phyloP scores from a whole-genome alignment of 2,329 filamentous ascomycete genomes.

The Aspergillus sp. region DNA sequence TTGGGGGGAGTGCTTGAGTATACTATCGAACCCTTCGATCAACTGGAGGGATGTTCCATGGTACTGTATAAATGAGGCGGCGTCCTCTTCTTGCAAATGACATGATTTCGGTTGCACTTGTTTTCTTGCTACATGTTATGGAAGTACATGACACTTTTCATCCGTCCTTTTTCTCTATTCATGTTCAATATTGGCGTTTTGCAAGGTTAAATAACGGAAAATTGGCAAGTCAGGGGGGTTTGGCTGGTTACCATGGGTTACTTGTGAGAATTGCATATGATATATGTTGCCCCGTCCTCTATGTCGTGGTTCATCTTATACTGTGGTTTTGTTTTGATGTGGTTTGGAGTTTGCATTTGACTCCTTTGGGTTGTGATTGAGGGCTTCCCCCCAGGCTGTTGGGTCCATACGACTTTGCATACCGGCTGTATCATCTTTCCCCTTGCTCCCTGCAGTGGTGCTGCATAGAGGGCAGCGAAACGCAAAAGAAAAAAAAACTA shows the following conservation, averaged over 20 bases:
- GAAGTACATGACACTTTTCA: slow-evolving; percentile 23
- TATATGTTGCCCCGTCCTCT: slow-evolving; percentile 16
- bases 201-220: slow-evolving; percentile 22
- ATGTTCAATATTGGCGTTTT: slow-evolving; percentile 29
- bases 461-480: neutral
- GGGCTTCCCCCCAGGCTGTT: neutral
- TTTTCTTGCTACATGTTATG: slow-evolving; percentile 16
- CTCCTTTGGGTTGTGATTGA: neutral
- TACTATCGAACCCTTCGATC: slow-evolving; percentile 7
- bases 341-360: neutral
- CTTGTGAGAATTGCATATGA: slow-evolving; percentile 25
- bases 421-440: neutral
- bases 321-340: slow-evolving; percentile 1
- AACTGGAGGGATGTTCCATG: slow-evolving; percentile 6
- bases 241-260: slow-evolving; percentile 21
- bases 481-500: neutral
- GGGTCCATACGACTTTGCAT: neutral
- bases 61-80: slow-evolving; percentile 25
- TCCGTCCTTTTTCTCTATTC: slow-evolving; percentile 14
- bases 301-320: slow-evolving; percentile 13
- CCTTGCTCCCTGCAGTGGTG: neutral
- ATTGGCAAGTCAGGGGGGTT: slow-evolving; percentile 21
- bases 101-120: slow-evolving; percentile 19
- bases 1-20: slow-evolving; percentile 5
- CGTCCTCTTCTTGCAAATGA: slow-evolving; percentile 20